These are phyloP conservation scores for Apiospora aurea DNA, from an alignment of 2,329 filamentous ascomycete genomes.

Conservation along the genomic window DNA sequence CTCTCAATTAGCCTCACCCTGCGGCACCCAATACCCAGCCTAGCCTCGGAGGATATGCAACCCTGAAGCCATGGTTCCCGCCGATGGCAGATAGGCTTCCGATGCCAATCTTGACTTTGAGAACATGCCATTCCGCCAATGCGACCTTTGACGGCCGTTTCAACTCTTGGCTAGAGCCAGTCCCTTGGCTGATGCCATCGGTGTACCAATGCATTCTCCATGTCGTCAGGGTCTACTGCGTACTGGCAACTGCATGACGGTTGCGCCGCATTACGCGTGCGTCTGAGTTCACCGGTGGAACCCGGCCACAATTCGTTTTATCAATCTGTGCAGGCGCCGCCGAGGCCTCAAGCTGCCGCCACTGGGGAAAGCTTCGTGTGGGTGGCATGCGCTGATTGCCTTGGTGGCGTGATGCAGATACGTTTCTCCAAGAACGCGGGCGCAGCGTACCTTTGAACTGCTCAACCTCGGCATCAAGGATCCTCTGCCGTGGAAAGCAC, in stretches of 20 bases:
- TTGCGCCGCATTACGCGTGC: neutral
- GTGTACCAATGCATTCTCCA: neutral
- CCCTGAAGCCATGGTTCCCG: neutral
- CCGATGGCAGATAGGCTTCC: neutral
- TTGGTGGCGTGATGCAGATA: constrained; percentile 58
- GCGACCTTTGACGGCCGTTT: constrained; percentile 8
- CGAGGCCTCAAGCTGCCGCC: neutral
- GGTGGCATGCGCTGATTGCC: constrained; percentile 4
- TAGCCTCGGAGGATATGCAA: neutral
- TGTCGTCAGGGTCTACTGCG: neutral
- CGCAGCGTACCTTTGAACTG: constrained; percentile 89
- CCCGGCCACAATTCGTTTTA: neutral
- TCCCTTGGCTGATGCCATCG: neutral
- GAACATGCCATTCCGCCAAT: constrained; percentile 10
- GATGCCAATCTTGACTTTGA: neutral
- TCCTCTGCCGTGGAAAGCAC: constrained; percentile 72
- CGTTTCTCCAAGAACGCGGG: constrained; percentile 84
- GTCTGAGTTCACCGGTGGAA: neutral
- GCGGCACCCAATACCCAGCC: neutral
- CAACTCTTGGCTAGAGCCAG: neutral
- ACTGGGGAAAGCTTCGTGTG: constrained; percentile 6
- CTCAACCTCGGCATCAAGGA: constrained; percentile 76
- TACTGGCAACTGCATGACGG: neutral
- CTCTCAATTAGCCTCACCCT: neutral
- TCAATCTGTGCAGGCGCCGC: neutral